Base-by-base conservation (phyloP, 192 early-diverging fungal genomes). In the Gigaspora rosea region DNA sequence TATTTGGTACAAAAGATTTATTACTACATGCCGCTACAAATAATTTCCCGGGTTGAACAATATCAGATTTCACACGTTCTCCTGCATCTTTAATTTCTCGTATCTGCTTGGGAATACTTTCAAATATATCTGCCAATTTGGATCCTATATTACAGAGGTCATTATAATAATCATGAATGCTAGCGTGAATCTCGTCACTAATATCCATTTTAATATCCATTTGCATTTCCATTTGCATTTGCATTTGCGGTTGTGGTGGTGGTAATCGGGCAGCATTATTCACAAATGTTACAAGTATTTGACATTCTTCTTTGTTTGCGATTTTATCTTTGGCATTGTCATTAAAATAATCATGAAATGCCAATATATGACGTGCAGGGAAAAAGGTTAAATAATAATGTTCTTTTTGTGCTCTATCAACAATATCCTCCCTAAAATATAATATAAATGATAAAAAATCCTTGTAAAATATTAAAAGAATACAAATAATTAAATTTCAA, bases 341-440 rank as follows among this genome's bases (percentile, higher is more conserved):
- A 11, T 27, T 63, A 51, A 78, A 78, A 62, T 71, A 71, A 58
- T 78, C 77, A 58, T 61, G 59, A 18, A 78, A 70, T 59, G 57
- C 67, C 48, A 57, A 71, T 20, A 78, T 58, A 27, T 78, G 77
- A 32, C 73, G 32, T 49, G 47, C 56, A 12, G 70, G 20, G 33
- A 46, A 78, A 18, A 71, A 72, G 8, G 69, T 78, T 20, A 78
- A 72, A 52, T 71, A 78, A 78, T 78, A 78, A 22, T 59, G 47
- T 16, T 78, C 13, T 61, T 74, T 33, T 74, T 74, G 73, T 12
- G 22, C 36, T 47, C 48, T 4, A 20, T 62, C 61, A 18, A 74
- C 12, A 13, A 49, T 50, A 20, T 18, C 36, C 3, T 63, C 33
- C 73, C 73, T 74, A 36, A 5, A 15, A 10, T 51, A 71, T 0